phyloP scores from a whole-genome alignment of 345 rosid species.

The Bretschneidera sinensis region DNA sequence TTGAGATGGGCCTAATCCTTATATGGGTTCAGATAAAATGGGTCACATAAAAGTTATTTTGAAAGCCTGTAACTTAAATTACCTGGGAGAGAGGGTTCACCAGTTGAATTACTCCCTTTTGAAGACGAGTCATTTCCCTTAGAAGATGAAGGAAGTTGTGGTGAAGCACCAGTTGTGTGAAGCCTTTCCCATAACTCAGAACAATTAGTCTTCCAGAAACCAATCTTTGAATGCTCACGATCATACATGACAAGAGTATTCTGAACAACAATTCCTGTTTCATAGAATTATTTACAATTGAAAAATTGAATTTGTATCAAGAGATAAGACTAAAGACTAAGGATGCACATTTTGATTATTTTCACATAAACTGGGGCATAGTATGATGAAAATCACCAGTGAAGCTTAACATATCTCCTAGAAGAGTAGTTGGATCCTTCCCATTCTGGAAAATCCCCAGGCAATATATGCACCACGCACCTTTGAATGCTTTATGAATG shows the following conservation, averaged over 20 bases:
- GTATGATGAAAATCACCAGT: neutral
- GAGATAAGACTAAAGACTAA: neutral
- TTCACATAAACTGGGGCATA: neutral
- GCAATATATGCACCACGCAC: slow-evolving; percentile 71
- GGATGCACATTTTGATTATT: neutral
- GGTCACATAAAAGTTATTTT: neutral
- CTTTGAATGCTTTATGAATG: slow-evolving; percentile 66
- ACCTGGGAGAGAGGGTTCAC: slow-evolving; percentile 43
- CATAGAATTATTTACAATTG: slow-evolving; percentile 4
- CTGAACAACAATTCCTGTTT: slow-evolving; percentile 73
- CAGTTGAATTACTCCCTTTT: slow-evolving; percentile 23
- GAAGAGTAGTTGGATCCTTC: slow-evolving; percentile 78
- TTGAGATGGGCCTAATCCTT: neutral
- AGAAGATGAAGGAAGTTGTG: slow-evolving; percentile 39
- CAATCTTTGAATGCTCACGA: slow-evolving; percentile 72
- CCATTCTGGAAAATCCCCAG: slow-evolving; percentile 88
- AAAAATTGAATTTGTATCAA: neutral
- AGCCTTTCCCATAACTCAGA: slow-evolving; percentile 83
- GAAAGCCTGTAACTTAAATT: slow-evolving; percentile 9
- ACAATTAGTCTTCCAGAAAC: slow-evolving; percentile 98
- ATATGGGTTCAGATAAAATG: neutral
- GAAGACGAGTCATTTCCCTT: slow-evolving; percentile 25
- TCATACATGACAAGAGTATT: slow-evolving; percentile 89
- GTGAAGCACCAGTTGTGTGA: slow-evolving; percentile 38
- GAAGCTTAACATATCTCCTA: slow-evolving; percentile 56